Evolutionary conservation across 331 rosid species (phyloP).

Genomic region (Spiraea crenata): DNA sequence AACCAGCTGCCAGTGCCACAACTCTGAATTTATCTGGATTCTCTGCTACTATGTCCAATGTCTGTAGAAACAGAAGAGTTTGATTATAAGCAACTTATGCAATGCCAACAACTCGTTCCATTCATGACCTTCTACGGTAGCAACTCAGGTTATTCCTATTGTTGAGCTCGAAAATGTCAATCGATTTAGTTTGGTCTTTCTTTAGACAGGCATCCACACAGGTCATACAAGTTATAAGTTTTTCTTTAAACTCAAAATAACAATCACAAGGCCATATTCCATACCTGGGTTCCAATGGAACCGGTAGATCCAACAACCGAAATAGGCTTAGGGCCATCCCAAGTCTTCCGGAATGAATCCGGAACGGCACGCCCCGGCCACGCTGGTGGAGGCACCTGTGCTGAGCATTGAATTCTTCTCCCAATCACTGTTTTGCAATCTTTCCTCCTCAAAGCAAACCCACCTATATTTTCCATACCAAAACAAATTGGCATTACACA

Average conservation of each 20-base stretch:
- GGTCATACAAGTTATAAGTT: not conserved
- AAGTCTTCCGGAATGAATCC: slow-evolving; percentile 42
- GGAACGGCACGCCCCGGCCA: slow-evolving; percentile 89
- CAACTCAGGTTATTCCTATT: not conserved
- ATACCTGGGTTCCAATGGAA: slow-evolving; percentile 95
- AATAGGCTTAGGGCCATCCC: slow-evolving; percentile 88
- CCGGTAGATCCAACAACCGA: slow-evolving; percentile 84
- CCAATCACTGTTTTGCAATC: slow-evolving; percentile 32
- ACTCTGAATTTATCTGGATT: slow-evolving; percentile 77
- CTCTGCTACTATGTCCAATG: slow-evolving; percentile 92
- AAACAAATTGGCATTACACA: not conserved
- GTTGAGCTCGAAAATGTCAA: not conserved
- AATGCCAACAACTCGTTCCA: slow-evolving; percentile 14
- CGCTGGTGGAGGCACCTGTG: slow-evolving; percentile 66
- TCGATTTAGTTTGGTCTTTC: not conserved
- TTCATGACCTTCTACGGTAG: not conserved
- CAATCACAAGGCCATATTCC: not conserved
- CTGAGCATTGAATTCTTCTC: slow-evolving; percentile 54
- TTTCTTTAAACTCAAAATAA: not conserved
- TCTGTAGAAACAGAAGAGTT: slow-evolving; percentile 47
- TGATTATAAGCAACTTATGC: slow-evolving; percentile 14
- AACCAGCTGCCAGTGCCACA: slow-evolving; percentile 95
- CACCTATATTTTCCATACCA: slow-evolving; percentile 37
- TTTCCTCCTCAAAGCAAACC: slow-evolving; percentile 54
- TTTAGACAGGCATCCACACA: not conserved